phyloP scores from a whole-genome alignment of 2,329 filamentous ascomycete genomes.

The Xylariaceae sp. region DNA sequence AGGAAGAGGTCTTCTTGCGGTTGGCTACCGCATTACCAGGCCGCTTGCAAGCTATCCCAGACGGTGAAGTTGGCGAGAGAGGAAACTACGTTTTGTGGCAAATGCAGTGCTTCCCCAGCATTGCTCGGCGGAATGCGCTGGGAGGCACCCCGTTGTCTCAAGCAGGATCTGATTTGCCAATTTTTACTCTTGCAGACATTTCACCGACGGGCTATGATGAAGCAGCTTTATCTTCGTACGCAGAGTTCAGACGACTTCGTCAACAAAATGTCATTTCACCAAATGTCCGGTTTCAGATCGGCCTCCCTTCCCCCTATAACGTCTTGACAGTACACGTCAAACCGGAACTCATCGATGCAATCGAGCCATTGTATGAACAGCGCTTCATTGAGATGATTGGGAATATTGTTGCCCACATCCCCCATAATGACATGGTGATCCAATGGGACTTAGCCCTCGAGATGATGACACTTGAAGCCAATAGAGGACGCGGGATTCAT shows the following conservation, averaged over 20 bases:
- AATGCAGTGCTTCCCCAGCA: constrained; percentile 17
- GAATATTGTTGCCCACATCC: constrained; percentile 17
- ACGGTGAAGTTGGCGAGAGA: constrained; percentile 25
- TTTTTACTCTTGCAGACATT: constrained; percentile 23
- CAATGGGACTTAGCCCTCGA: constrained; percentile 27
- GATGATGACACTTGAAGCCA: constrained; percentile 25
- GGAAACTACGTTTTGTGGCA: constrained; percentile 27
- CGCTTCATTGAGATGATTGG: constrained; percentile 19
- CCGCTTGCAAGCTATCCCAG: constrained; percentile 21
- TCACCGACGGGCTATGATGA: constrained; percentile 23
- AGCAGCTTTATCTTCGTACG: constrained; percentile 22
- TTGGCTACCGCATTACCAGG: constrained; percentile 20
- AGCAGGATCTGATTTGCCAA: constrained; percentile 12
- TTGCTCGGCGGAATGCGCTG: constrained; percentile 19
- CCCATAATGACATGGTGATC: constrained; percentile 24
- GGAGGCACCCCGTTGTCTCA: constrained; percentile 20
- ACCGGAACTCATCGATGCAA: constrained; percentile 15
- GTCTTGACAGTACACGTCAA: constrained; percentile 21
- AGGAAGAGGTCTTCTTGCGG: constrained; percentile 20
- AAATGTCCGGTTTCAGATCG: constrained; percentile 21
- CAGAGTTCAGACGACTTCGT: constrained; percentile 23
- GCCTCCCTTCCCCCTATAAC: constrained; percentile 23
- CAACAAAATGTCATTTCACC: constrained; percentile 17
- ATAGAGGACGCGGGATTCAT: constrained; percentile 17
- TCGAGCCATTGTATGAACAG: constrained; percentile 26